A percentile compares a stretch with the other conserved stretches of the same genome.
These are phyloP conservation scores for Paramecium caudatum DNA, from an alignment of 73 alveolate genomes.

Conservation along the genomic window DNA sequence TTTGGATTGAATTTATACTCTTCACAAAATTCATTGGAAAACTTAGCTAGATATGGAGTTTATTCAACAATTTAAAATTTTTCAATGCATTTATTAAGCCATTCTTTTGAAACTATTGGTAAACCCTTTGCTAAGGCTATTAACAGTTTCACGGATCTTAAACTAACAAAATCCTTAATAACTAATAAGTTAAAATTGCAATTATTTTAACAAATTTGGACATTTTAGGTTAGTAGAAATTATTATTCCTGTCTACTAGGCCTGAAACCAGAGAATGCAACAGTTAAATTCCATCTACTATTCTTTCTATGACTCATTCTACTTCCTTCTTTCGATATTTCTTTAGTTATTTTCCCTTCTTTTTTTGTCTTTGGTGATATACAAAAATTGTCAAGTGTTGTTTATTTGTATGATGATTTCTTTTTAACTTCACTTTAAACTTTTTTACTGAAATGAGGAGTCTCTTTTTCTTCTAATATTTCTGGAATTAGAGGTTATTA, in stretches of 20 bases:
- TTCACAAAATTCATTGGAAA: conserved; percentile 13
- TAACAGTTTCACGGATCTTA: conserved; percentile 16
- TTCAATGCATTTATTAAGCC: neutral
- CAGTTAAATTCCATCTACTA: conserved; percentile 25
- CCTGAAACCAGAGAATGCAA: conserved; percentile 1
- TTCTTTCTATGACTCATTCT: conserved; percentile 20
- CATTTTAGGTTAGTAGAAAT: conserved; percentile 6
- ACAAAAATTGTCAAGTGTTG: neutral
- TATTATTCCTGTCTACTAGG: conserved; percentile 27
- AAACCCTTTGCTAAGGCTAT: conserved; percentile 1
- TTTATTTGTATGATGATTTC: neutral
- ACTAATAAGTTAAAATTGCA: conserved; percentile 3
- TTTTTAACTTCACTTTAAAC: neutral
- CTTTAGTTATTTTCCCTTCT: neutral
- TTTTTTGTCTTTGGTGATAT: conserved; percentile 15
- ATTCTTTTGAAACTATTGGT: conserved; percentile 18
- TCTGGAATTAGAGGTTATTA: too few species aligned
- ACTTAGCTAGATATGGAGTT: neutral
- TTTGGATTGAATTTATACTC: conserved; percentile 4
- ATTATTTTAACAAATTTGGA: neutral
- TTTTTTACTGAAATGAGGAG: conserved; percentile 26
- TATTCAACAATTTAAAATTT: neutral
- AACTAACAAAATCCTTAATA: neutral
- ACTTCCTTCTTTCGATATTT: neutral
- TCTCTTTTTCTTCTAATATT: too few species aligned